Percentiles rank a stretch among this genome's conserved stretches.
Conservation (phyloP, 495 filamentous ascomycete genomes). For the Aspergillus indologenus region DNA sequence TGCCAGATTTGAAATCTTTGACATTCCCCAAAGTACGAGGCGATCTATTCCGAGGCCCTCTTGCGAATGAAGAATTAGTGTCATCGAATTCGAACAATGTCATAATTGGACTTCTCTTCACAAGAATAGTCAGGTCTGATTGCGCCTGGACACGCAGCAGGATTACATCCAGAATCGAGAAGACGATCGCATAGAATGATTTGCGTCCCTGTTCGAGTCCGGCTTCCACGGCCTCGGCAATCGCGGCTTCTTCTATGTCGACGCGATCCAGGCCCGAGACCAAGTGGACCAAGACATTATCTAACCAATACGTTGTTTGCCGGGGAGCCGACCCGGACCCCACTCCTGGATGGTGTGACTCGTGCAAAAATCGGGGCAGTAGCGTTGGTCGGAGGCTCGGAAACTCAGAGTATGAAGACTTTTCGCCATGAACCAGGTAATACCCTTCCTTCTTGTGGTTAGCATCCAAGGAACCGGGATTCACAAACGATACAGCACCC, state of each 20-base stretch:
- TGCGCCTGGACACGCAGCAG: slow-evolving; percentile 10
- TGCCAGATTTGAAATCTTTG: background rate
- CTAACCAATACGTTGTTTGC: slow-evolving; percentile 17
- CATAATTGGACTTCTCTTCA: slow-evolving; percentile 14
- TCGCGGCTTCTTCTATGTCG: slow-evolving; percentile 19
- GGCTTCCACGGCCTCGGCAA: slow-evolving; percentile 16
- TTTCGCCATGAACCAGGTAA: slow-evolving; percentile 9
- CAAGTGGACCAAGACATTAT: slow-evolving; percentile 18
- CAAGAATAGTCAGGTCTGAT: slow-evolving; percentile 1
- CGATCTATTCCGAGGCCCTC: slow-evolving; percentile 14
- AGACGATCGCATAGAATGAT: slow-evolving; percentile 17
- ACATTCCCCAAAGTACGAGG: background rate
- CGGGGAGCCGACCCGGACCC: slow-evolving; percentile 20
- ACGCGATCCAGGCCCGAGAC: slow-evolving; percentile 16
- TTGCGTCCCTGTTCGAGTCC: slow-evolving; percentile 14
- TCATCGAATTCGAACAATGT: slow-evolving; percentile 17
- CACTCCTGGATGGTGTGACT: slow-evolving; percentile 14
- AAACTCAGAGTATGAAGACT: no score
- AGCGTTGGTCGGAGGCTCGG: background rate
- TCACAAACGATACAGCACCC: slow-evolving; percentile 17
- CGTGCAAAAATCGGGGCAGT: slow-evolving; percentile 17
- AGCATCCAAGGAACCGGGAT: slow-evolving; percentile 1
- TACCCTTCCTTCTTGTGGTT: slow-evolving; percentile 15
- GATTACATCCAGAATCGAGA: slow-evolving; percentile 20
- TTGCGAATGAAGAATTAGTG: slow-evolving; percentile 5